A percentile compares a stretch with the other conserved stretches of the same genome.
phyloP scores from a whole-genome alignment of 371 early-diverging fungal genomes.

The Chytridium lagenaria region DNA sequence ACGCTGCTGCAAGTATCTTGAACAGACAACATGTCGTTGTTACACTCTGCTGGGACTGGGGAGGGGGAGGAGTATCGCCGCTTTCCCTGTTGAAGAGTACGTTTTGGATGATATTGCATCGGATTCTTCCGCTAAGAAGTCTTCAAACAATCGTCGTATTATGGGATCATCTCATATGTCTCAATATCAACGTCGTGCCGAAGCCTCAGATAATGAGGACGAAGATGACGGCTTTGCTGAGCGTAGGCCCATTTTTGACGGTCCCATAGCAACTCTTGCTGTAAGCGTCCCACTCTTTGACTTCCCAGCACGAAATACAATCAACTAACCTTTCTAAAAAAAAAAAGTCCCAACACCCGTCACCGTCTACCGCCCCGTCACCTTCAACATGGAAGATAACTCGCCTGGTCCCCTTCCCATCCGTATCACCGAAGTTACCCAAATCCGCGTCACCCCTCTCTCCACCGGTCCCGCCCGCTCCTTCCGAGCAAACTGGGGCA shows the following conservation, averaged over 20 bases:
- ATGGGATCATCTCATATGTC: neutral
- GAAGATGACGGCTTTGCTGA: neutral
- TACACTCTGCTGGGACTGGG: constrained; percentile 16
- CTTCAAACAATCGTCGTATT: neutral
- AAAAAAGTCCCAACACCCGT: neutral
- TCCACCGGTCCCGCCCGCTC: neutral
- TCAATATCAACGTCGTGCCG: neutral
- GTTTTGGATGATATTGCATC: neutral
- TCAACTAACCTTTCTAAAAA: neutral
- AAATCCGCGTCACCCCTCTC: constrained; percentile 16
- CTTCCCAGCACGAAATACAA: neutral
- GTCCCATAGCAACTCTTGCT: neutral
- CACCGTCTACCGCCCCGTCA: constrained; percentile 5
- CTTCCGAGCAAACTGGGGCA: neutral
- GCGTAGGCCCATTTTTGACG: neutral
- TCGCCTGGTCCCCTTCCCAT: constrained; percentile 12
- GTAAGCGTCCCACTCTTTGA: neutral
- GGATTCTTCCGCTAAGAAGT: neutral
- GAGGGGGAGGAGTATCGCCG: constrained; percentile 17
- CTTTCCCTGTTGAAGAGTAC: constrained; percentile 13
- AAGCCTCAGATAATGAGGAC: neutral
- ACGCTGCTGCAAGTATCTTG: constrained; percentile 3
- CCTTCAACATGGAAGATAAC: constrained; percentile 19
- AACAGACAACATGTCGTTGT: neutral
- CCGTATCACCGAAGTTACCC: neutral